Conservation (phyloP, 2,329 filamentous ascomycete genomes). For the Verticillium albo-atrum region DNA sequence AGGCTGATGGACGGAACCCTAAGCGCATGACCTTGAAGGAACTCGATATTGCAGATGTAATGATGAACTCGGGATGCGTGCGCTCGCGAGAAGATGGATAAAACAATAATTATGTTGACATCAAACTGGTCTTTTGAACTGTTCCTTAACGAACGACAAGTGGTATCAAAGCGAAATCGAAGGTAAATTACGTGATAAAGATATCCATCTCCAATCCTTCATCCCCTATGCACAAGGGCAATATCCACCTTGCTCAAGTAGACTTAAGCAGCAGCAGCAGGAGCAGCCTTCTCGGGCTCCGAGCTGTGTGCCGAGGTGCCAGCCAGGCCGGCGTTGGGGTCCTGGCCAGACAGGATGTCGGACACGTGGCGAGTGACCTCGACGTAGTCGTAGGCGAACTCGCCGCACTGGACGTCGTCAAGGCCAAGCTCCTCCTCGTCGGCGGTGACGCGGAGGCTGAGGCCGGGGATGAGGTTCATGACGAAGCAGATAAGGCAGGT, state of each 20-base stretch:
- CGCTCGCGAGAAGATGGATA: too few relatives aligned
- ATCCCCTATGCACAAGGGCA: background rate
- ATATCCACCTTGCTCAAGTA: background rate
- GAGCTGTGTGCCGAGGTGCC: constrained; percentile 12
- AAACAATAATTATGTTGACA: too few relatives aligned
- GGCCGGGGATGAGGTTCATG: constrained; percentile 66
- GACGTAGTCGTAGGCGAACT: constrained; percentile 82
- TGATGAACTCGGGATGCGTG: too few relatives aligned
- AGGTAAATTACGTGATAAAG: background rate
- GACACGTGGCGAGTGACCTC: constrained; percentile 63
- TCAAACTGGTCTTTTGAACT: too few relatives aligned
- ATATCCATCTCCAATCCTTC: background rate
- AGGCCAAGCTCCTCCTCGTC: constrained; percentile 66
- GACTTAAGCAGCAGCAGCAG: background rate
- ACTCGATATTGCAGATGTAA: too few relatives aligned
- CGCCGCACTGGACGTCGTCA: constrained; percentile 73
- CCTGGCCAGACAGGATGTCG: constrained; percentile 20
- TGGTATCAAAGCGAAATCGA: background rate
- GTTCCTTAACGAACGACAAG: background rate
- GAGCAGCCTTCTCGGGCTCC: constrained; percentile 9
- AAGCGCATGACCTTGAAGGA: too few relatives aligned
- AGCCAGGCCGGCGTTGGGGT: background rate
- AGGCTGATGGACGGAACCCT: too few relatives aligned
- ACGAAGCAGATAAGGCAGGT: constrained; percentile 66
- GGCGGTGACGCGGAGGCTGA: constrained; percentile 62